phyloP scores from a whole-genome alignment of 2,329 filamentous ascomycete genomes.

The Ceratocystis diversiconidia region DNA sequence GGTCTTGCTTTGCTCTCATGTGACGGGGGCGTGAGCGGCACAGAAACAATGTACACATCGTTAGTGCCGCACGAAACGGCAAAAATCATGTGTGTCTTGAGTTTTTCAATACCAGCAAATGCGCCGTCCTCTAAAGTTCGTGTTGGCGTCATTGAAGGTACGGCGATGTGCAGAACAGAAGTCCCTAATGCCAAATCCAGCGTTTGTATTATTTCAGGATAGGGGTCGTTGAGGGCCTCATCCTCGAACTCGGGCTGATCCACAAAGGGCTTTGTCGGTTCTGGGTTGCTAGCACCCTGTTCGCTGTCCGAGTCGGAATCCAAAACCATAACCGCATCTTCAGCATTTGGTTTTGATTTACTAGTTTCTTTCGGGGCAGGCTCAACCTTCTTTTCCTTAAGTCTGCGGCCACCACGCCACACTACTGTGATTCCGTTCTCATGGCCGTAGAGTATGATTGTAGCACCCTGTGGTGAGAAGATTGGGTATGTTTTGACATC shows the following conservation, averaged over 20 bases:
- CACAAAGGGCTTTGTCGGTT: constrained; percentile 26
- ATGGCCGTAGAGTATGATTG: constrained; percentile 48
- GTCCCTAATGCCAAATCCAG: constrained; percentile 47
- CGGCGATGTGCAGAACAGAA: constrained; percentile 40
- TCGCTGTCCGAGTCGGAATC: constrained; percentile 39
- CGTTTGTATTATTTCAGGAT: constrained; percentile 43
- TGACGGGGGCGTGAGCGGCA: constrained; percentile 48
- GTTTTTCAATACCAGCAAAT: constrained; percentile 32
- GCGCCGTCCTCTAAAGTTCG: constrained; percentile 34
- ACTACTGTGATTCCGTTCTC: constrained; percentile 46
- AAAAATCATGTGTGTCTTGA: constrained; percentile 47
- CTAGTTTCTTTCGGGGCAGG: constrained; percentile 22
- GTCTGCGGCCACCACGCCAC: constrained; percentile 48
- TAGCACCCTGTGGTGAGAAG: constrained; percentile 48
- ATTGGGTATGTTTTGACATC: constrained; percentile 48
- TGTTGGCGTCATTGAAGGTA: constrained; percentile 38
- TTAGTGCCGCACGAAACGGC: constrained; percentile 44
- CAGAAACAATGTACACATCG: constrained; percentile 41
- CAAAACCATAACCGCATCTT: constrained; percentile 43
- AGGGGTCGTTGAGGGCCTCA: constrained; percentile 34
- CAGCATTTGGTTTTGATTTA: constrained; percentile 39
- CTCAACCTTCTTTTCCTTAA: constrained; percentile 32
- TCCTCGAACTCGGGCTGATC: constrained; percentile 48
- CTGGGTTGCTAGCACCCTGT: constrained; percentile 22
- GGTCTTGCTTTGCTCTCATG: constrained; percentile 42